phyloP scores from a whole-genome alignment of 2,329 filamentous ascomycete species.

The Colletotrichum tropicale region DNA sequence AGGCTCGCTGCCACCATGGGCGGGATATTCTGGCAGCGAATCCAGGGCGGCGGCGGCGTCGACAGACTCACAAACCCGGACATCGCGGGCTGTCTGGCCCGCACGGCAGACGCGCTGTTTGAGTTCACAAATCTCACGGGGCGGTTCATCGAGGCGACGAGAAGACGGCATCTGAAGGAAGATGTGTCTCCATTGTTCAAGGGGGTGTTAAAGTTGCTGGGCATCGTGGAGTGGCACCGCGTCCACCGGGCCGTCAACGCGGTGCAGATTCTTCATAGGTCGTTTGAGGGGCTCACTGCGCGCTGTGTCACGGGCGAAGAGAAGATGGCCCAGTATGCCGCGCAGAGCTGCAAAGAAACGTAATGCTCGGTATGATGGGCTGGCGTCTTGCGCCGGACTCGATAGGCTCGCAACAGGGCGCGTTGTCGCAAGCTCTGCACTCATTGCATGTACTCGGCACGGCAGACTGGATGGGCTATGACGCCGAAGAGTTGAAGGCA shows the following conservation, averaged over 20 bases:
- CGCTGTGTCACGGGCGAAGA: neutral
- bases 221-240: neutral
- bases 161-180: neutral
- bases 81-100: neutral
- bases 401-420: neutral
- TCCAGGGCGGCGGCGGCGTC: neutral
- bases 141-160: neutral
- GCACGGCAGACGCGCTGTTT: neutral
- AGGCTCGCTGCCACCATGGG: neutral
- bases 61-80: neutral
- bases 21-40: neutral
- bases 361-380: neutral
- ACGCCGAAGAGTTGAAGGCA: neutral
- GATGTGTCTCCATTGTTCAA: neutral
- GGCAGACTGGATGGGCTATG: neutral
- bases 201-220: neutral
- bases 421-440: neutral
- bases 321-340: neutral
- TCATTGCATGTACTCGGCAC: neutral
- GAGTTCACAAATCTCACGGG: neutral
- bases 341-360: neutral
- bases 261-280: neutral
- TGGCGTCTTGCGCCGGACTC: neutral
- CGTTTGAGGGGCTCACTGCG: neutral
- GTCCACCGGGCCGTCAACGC: constrained; percentile 6